phyloP scores from a whole-genome alignment of 2,329 filamentous ascomycete genomes.

The Apiospora pterosperma region DNA sequence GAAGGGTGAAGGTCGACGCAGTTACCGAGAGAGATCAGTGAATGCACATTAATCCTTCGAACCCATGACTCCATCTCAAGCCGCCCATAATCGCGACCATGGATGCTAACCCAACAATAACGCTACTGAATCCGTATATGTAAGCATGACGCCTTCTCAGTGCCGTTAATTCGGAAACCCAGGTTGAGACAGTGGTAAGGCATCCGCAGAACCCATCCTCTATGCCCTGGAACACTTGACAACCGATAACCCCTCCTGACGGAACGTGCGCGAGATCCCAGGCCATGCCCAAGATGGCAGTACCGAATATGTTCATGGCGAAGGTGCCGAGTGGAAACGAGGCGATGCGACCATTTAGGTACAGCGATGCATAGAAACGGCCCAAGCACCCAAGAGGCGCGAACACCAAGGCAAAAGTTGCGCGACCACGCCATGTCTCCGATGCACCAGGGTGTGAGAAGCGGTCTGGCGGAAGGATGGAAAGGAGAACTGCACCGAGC shows the following conservation, averaged over 20 bases:
- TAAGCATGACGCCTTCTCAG: conserved; percentile 55
- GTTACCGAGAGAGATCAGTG: conserved; percentile 13
- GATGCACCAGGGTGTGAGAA: conserved; percentile 29
- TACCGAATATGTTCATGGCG: conserved; percentile 74
- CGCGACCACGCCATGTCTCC: conserved; percentile 71
- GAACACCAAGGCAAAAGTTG: conserved; percentile 75
- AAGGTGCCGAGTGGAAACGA: conserved; percentile 87
- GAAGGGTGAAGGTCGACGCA: background rate
- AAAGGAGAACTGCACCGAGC: conserved; percentile 72
- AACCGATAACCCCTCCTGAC: conserved; percentile 53
- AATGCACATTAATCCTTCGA: conserved; percentile 38
- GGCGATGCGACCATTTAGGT: conserved; percentile 64
- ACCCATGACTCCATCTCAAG: conserved; percentile 65
- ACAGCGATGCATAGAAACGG: conserved; percentile 69
- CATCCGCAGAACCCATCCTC: conserved; percentile 68
- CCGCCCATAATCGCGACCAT: conserved; percentile 73
- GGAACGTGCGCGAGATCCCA: conserved; percentile 74
- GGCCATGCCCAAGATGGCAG: conserved; percentile 68
- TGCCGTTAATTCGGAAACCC: conserved; percentile 57
- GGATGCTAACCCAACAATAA: conserved; percentile 53
- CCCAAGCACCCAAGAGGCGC: conserved; percentile 75
- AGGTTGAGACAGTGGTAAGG: conserved; percentile 65
- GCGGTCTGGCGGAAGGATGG: conserved; percentile 65
- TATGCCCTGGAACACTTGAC: conserved; percentile 64
- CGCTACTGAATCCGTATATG: conserved; percentile 61